phyloP scores from a whole-genome alignment of 257 asterid genomes.

The Henckelia pumila region DNA sequence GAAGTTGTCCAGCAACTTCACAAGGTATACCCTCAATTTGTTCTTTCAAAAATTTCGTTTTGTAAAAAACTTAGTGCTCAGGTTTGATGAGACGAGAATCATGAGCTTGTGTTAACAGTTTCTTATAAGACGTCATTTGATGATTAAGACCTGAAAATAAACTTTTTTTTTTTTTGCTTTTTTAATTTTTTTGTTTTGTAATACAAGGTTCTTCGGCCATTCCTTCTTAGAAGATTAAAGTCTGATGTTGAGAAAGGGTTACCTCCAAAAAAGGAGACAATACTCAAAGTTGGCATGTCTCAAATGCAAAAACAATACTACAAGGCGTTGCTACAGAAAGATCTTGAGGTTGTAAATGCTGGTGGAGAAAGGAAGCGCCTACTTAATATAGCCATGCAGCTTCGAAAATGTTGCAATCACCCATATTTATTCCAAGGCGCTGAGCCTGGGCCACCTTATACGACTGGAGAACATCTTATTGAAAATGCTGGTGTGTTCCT shows the following conservation, averaged over 20 bases:
- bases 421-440: conserved; percentile 99
- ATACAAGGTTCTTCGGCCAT: conserved; percentile 88
- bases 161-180: not conserved
- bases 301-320: conserved; percentile 98
- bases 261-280: conserved; percentile 99
- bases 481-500: conserved; percentile 82
- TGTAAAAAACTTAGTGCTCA: not conserved
- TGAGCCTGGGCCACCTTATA: conserved; percentile 98
- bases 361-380: conserved; percentile 99
- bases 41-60: not conserved
- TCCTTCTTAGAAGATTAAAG: conserved; percentile 92
- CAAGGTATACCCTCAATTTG: conserved; percentile 56
- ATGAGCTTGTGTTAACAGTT: conserved; percentile 4
- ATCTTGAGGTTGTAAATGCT: conserved; percentile 98
- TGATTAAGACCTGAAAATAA: not conserved
- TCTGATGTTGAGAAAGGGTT: conserved; percentile 99
- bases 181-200: not conserved
- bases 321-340: conserved; percentile 92
- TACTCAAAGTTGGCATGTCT: conserved; percentile 99
- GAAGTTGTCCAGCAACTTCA: conserved; percentile 99
- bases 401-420: conserved; percentile 97
- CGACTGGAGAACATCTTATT: conserved; percentile 86
- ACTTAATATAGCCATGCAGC: conserved; percentile 98
- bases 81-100: conserved; percentile 1
- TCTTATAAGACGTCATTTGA: conserved; percentile 13